Conservation (phyloP, 148 eudicot species). For the Heliamphora exappendiculata region DNA sequence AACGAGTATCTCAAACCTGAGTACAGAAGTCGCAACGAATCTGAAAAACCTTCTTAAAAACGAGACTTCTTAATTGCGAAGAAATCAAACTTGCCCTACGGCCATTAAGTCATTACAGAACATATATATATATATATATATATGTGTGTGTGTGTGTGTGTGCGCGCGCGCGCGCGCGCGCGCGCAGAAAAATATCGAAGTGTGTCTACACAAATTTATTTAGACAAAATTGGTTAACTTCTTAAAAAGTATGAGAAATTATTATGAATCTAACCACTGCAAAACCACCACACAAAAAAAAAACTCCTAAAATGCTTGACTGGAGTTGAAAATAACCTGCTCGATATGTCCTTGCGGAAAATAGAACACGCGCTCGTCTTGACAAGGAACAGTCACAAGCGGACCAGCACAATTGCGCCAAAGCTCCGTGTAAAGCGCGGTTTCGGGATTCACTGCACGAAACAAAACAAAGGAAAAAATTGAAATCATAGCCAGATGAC, state of each 20-base stretch:
- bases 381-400: conserved; percentile 77
- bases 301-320: background rate
- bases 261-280: background rate
- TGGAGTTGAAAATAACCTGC: conserved; percentile 46
- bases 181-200: no score
- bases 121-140: background rate
- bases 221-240: background rate
- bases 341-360: conserved; percentile 99
- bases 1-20: background rate
- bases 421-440: conserved; percentile 75
- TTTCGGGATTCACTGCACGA: conserved; percentile 56
- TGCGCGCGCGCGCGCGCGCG: no score
- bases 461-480: conserved; percentile 1
- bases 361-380: conserved; percentile 69
- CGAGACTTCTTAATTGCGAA: background rate
- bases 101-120: background rate
- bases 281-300: no score
- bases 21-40: background rate
- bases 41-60: background rate
- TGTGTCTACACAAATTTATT: no score
- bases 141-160: no score
- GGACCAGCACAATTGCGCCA: conserved; percentile 99
- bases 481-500: background rate
- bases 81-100: background rate
- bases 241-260: background rate